Evolutionary conservation across 2,329 filamentous ascomycete species (phyloP).

Genomic region (Calonectria crousiana): DNA sequence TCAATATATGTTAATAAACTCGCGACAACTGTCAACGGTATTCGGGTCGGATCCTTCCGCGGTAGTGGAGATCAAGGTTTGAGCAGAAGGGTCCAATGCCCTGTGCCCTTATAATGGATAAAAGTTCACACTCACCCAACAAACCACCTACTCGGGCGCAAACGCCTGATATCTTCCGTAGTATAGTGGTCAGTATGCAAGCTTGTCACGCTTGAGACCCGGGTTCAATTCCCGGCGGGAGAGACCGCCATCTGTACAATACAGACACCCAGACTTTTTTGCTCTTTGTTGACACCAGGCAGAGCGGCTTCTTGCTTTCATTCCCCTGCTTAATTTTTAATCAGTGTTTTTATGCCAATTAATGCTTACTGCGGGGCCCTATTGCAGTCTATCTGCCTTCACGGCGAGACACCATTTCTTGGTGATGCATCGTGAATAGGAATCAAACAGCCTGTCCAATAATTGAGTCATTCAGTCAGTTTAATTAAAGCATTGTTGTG

Average conservation of each 20-base stretch:
- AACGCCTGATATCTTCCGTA: slow-evolving; percentile 28
- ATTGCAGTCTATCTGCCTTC: not conserved
- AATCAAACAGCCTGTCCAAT: not conserved
- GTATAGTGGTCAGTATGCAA: slow-evolving; percentile 29
- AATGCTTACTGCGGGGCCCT: not conserved
- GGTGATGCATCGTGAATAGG: slow-evolving; percentile 1
- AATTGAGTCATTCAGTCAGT: not conserved
- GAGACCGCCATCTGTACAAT: slow-evolving; percentile 23
- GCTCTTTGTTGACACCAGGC: not conserved
- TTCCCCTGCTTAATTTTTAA: not conserved
- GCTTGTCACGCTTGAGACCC: slow-evolving; percentile 27
- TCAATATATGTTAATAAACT: not conserved
- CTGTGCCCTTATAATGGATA: not conserved
- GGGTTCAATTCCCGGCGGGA: slow-evolving; percentile 28
- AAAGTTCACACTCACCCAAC: not conserved
- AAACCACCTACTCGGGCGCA: slow-evolving; percentile 23
- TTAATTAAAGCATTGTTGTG: not conserved
- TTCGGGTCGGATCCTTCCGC: not conserved
- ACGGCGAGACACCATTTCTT: not conserved
- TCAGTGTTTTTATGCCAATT: not conserved
- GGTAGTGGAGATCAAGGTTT: not conserved
- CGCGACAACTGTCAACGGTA: not conserved
- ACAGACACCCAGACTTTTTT: slow-evolving; percentile 9
- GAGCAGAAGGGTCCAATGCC: not conserved
- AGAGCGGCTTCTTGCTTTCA: not conserved